Base-by-base conservation (phyloP, 1,139 yeast genomes). In the Debaryomyces sp. region DNA sequence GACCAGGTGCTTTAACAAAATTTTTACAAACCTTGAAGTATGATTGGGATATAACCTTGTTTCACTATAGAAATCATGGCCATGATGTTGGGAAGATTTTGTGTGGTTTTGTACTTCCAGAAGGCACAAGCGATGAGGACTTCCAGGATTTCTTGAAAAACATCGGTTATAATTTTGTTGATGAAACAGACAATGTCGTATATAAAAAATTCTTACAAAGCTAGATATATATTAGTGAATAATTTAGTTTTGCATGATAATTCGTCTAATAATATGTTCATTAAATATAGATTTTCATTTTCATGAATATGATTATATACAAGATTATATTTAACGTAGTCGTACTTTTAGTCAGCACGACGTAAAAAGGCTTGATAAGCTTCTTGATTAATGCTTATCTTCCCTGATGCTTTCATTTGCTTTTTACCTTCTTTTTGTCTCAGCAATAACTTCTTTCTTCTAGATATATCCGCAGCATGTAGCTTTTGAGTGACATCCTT, bases 1-100 rank as follows among this genome's bases (percentile, higher is more conserved):
- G 95, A 60, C 98, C 98, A 1, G 96, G 97, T 39, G 98, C 99
- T 0, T 77, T 94, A 60, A 82, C 87, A 45, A 86, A 81, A 51
- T 94, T 94, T 70, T 78, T 94, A 60, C 80, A 79, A 41, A 80
- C 87, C 15, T 71, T 94, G 62, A 82, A 86, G 61, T 77, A 80
- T 33, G 84, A 85, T 50, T 94, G 98, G 98, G 94, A 92, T 64
- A 83, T 95, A 51, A 87, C 97, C 3, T 73, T 94, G 59, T 94
- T 94, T 83, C 97, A 94, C 67, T 94, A 94, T 70, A 84, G 99
- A 77, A 92, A 94, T 70, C 96, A 91, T 59, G 99, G 99, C 29
- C 87, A 94, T 48, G 99, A 94, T 66, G 81, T 94, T 43, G 98
- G 96, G 40, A 90, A 90, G 66, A 89, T 94, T 0, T 76, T 94